Base-by-base conservation (phyloP, 345 rosid genomes). In the Dimocarpus longan region DNA sequence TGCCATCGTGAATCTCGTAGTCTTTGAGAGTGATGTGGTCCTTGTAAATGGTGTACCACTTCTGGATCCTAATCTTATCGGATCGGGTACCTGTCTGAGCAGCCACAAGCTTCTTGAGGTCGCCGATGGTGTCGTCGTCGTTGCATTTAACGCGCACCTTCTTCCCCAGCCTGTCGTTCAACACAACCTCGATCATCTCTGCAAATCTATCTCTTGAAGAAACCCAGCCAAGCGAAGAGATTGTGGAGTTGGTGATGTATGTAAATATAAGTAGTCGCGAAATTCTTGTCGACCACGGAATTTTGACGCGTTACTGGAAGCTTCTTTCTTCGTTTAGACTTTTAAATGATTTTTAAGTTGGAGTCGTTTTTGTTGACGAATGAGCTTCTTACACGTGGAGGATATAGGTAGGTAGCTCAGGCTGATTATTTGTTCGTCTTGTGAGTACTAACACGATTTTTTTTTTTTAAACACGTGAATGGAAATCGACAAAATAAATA, bases 1-100 rank as follows among this genome's bases (percentile, higher is more conserved):
- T 92, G 76, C 94, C 94, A 13, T 92, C 94, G 66, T 90, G 96
- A 59, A 92, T 87, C 85, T 92, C 94, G 83, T 92, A 90, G 83
- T 92, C 95, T 82, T 83, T 82, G 66, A 90, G 96, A 74, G 96
- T 90, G 77, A 92, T 92, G 65, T 90, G 96, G 78, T 90, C 96
- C 83, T 87, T 87, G 83, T 90, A 89, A 80, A 90, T 85, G 65
- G 78, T 86, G 83, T 88, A 90, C 92, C 92, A 88, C 76, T 89
- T 87, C 79, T 87, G 92, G 78, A 89, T 89, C 72, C 89, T 52
- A 46, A 87, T 89, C 82, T 89, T 87, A 24, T 87, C 86, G 40
- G 87, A 59, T 8, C 84, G 66, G 76, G 88, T 89, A 16, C 90
- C 90, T 3, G 87, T 89, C 86, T 86, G 88, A 3, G 92, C 90